Evolutionary conservation across 257 asterid genomes (phyloP).

Genomic region (Nyctanthes arbortristis): DNA sequence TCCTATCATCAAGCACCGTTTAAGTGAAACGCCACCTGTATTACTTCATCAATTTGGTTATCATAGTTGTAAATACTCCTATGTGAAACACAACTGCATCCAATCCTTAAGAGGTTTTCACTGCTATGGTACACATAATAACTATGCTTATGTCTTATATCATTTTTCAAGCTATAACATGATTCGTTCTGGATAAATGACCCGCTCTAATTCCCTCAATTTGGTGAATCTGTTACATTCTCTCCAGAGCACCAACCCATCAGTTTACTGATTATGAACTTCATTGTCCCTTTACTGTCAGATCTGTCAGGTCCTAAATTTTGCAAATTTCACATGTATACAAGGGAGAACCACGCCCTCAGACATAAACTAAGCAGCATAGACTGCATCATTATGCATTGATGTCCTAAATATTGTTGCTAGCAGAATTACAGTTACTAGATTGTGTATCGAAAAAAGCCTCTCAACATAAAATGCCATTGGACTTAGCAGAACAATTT

Average conservation of each 20-base stretch:
- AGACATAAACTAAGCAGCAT: background rate
- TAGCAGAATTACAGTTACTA: background rate
- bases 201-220: background rate
- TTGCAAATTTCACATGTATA: background rate
- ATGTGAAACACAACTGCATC: background rate
- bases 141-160: background rate
- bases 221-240: background rate
- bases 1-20: background rate
- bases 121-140: background rate
- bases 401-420: background rate
- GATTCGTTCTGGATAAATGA: background rate
- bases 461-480: background rate
- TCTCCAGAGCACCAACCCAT: background rate
- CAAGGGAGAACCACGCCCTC: background rate
- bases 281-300: background rate
- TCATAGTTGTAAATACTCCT: background rate
- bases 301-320: background rate
- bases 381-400: background rate
- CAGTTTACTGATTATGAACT: background rate
- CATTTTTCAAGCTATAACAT: background rate
- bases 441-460: background rate
- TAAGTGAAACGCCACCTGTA: background rate
- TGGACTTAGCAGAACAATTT: background rate
- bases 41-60: background rate
- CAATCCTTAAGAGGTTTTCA: background rate